Conservation (phyloP, 441 rosid species). For the Adansonia madagascariensis region DNA sequence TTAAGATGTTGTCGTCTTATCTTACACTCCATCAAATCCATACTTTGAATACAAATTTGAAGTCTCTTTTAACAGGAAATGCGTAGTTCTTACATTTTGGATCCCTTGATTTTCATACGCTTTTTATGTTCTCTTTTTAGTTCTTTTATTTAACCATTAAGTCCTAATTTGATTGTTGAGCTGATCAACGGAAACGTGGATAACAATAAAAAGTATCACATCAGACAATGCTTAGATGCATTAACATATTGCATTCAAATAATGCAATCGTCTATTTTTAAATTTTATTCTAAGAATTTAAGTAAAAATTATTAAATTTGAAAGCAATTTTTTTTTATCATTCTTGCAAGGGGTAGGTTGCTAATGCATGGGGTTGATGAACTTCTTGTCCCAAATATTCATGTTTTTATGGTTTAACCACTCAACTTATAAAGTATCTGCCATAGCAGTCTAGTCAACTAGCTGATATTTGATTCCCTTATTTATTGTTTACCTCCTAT, state of each 20-base stretch:
- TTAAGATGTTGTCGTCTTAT: not conserved
- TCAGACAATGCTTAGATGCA: not conserved
- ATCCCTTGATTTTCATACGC: not conserved
- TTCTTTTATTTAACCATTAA: no score
- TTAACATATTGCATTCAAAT: not conserved
- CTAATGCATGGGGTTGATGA: conserved; percentile 2
- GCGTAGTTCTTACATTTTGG: no score
- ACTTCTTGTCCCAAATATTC: not conserved
- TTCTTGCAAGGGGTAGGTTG: not conserved
- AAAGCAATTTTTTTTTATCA: not conserved
- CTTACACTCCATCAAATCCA: not conserved
- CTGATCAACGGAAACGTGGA: no score
- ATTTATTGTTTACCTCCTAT: conserved; percentile 14
- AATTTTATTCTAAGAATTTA: no score
- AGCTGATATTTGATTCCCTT: conserved; percentile 16
- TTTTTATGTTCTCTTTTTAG: no score
- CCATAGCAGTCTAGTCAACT: conserved; percentile 28
- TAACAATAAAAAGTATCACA: no score
- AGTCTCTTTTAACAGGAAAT: no score
- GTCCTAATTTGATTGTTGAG: no score
- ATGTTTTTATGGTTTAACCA: conserved; percentile 26
- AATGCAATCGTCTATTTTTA: no score
- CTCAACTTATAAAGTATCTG: not conserved
- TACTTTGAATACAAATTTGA: not conserved
- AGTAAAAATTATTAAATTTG: no score